phyloP scores from a whole-genome alignment of 2,329 filamentous ascomycete species.

The Cytospora piceae region DNA sequence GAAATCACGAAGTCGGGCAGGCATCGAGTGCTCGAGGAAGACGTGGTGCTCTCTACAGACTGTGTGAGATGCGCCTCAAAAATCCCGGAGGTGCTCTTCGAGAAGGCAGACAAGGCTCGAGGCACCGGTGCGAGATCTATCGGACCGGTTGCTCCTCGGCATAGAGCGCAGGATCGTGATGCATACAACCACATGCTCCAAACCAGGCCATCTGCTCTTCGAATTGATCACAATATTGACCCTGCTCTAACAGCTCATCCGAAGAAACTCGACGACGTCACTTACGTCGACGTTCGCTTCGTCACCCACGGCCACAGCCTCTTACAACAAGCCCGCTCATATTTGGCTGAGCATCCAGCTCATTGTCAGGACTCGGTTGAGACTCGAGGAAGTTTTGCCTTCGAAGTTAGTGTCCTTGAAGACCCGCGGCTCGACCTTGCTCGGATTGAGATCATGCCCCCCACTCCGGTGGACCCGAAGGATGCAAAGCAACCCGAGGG shows the following conservation, averaged over 20 bases:
- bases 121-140: neutral
- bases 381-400: constrained; percentile 17
- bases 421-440: constrained; percentile 14
- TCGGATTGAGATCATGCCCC: constrained; percentile 7
- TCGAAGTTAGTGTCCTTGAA: constrained; percentile 26
- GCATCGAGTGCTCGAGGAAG: constrained; percentile 5
- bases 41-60: constrained; percentile 4
- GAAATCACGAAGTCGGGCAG: constrained; percentile 11
- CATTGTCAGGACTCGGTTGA: neutral
- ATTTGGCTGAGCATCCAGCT: constrained; percentile 18
- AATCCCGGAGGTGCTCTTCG: constrained; percentile 13
- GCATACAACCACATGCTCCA: constrained; percentile 3
- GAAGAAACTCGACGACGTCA: constrained; percentile 1
- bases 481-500: constrained; percentile 11
- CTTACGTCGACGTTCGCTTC: constrained; percentile 25
- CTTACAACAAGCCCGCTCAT: constrained; percentile 25
- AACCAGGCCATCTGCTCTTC: constrained; percentile 14
- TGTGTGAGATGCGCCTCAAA: constrained; percentile 15
- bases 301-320: constrained; percentile 21
- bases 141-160: constrained; percentile 15
- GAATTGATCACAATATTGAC: constrained; percentile 23
- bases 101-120: neutral
- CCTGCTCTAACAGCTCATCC: neutral
- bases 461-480: neutral
- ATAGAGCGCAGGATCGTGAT: constrained; percentile 12